phyloP scores from a whole-genome alignment of 495 filamentous ascomycete genomes.

The Aspergillus incahuasiensis region DNA sequence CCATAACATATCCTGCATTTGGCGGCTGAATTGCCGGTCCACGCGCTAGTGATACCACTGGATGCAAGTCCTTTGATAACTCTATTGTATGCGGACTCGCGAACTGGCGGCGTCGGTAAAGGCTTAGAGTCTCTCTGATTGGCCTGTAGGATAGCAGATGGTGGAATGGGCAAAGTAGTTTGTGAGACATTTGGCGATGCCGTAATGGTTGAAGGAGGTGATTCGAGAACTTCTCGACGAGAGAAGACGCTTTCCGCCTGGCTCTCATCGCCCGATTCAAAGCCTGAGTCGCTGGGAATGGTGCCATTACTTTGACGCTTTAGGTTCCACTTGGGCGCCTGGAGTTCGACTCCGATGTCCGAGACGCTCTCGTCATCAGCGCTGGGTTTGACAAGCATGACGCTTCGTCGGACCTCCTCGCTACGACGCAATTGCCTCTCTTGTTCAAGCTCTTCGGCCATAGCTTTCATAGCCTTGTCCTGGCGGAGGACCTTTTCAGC shows the following conservation, averaged over 20 bases:
- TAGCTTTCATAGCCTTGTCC: slow-evolving; percentile 56
- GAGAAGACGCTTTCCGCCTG: slow-evolving; percentile 61
- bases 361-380: slow-evolving; percentile 40
- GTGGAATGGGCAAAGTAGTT: slow-evolving; percentile 28
- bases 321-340: slow-evolving; percentile 42
- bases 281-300: slow-evolving; percentile 48
- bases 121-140: slow-evolving; percentile 23
- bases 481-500: slow-evolving; percentile 61
- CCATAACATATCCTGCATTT: slow-evolving; percentile 60
- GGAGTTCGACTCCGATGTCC: slow-evolving; percentile 50
- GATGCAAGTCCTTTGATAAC: slow-evolving; percentile 40
- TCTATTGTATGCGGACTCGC: slow-evolving; percentile 37
- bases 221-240: slow-evolving; percentile 48
- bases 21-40: slow-evolving; percentile 26
- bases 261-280: slow-evolving; percentile 54
- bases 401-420: slow-evolving; percentile 43
- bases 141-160: slow-evolving; percentile 17
- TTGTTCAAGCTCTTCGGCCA: slow-evolving; percentile 58
- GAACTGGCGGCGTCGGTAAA: slow-evolving; percentile 16
- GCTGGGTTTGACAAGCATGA: slow-evolving; percentile 29
- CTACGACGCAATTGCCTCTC: slow-evolving; percentile 53
- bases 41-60: slow-evolving; percentile 33
- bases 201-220: slow-evolving; percentile 46
- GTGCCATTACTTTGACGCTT: slow-evolving; percentile 52
- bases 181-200: slow-evolving; percentile 39